These are phyloP conservation scores for Penicillium lividum DNA, from an alignment of 495 filamentous ascomycete genomes.

Conservation along the genomic window DNA sequence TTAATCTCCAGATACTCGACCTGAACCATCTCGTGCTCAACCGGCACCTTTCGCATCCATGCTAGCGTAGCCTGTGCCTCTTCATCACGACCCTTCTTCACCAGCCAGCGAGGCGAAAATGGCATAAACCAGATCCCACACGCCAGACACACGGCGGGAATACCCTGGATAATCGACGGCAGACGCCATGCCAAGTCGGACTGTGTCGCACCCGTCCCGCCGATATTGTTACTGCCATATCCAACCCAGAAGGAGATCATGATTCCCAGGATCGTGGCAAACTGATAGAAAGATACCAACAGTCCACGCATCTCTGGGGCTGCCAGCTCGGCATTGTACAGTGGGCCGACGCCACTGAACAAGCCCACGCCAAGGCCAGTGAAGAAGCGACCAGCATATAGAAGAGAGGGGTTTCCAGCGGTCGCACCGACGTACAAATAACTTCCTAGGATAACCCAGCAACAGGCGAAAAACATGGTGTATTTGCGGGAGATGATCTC, in stretches of 20 bases:
- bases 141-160: constrained; percentile 44
- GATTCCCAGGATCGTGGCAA: constrained; percentile 78
- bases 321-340: constrained; percentile 76
- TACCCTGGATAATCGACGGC: constrained; percentile 51
- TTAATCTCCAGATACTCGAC: constrained; percentile 48
- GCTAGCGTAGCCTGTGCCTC: constrained; percentile 48
- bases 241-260: constrained; percentile 74
- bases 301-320: constrained; percentile 74
- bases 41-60: constrained; percentile 47
- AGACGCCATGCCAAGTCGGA: constrained; percentile 49
- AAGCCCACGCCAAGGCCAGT: constrained; percentile 70
- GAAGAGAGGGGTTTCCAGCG: constrained; percentile 61
- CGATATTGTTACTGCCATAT: constrained; percentile 53
- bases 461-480: constrained; percentile 67
- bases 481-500: constrained; percentile 68
- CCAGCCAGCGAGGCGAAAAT: constrained; percentile 51
- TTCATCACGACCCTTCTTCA: constrained; percentile 49
- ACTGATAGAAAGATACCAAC: constrained; percentile 75
- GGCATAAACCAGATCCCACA: constrained; percentile 47
- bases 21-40: constrained; percentile 40
- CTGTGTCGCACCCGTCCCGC: constrained; percentile 37
- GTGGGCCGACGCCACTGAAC: constrained; percentile 54
- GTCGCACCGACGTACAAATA: constrained; percentile 55
- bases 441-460: constrained; percentile 66
- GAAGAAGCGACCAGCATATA: constrained; percentile 64